These are phyloP conservation scores for Groenewaldozyma sp. DNA, from an alignment of 1,139 yeast species.

Conservation along the genomic window DNA sequence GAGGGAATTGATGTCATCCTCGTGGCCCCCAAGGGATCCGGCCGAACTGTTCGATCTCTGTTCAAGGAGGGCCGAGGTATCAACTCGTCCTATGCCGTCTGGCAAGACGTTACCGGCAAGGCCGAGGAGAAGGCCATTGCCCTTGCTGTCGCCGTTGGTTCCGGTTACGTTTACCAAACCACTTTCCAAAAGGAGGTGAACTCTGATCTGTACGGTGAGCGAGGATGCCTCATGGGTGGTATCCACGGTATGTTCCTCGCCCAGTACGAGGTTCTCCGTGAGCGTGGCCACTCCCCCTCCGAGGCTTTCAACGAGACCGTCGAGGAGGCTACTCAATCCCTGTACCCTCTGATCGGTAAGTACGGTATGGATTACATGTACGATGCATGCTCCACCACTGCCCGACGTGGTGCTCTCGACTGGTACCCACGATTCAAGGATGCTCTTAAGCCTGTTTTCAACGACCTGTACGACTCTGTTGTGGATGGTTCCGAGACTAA, in stretches of 20 bases:
- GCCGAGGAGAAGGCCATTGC: slow-evolving; percentile 99
- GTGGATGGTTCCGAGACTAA: slow-evolving; percentile 95
- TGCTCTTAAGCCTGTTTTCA: slow-evolving; percentile 97
- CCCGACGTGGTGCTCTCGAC: slow-evolving; percentile 99
- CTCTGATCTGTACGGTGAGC: slow-evolving; percentile 99
- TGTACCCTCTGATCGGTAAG: slow-evolving; percentile 97
- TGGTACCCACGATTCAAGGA: slow-evolving; percentile 99
- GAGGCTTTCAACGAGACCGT: slow-evolving; percentile 99
- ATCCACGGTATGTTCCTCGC: slow-evolving; percentile 99
- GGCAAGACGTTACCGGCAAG: slow-evolving; percentile 98
- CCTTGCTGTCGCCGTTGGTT: slow-evolving; percentile 97
- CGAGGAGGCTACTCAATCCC: slow-evolving; percentile 99
- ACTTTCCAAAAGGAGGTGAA: slow-evolving; percentile 98
- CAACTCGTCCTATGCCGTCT: slow-evolving; percentile 97
- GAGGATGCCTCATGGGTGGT: slow-evolving; percentile 99
- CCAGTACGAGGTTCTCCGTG: slow-evolving; percentile 98
- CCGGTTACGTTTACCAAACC: slow-evolving; percentile 99
- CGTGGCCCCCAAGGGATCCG: slow-evolving; percentile 99
- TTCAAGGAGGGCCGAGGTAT: slow-evolving; percentile 99
- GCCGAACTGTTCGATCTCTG: slow-evolving; percentile 97
- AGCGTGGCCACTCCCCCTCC: slow-evolving; percentile 98
- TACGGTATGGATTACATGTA: slow-evolving; percentile 99
- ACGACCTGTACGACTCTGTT: slow-evolving; percentile 90
- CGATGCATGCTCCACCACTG: slow-evolving; percentile 99
- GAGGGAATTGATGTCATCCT: slow-evolving; percentile 89